Conservation (phyloP, 73 alveolate species). For the Diophrys appendiculata region DNA sequence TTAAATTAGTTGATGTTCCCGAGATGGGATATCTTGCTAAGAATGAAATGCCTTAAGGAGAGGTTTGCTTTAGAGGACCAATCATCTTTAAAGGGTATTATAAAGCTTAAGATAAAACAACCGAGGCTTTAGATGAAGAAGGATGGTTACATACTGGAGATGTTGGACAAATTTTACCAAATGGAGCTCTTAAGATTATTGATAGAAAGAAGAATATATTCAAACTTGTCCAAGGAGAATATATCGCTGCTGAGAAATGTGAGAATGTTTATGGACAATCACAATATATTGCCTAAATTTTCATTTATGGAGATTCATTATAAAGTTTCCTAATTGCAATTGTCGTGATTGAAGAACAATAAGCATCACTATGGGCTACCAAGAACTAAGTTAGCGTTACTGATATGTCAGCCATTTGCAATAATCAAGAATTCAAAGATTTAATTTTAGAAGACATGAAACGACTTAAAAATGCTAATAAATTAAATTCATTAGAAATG, state of each 20-base stretch:
- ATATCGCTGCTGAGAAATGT: conserved; percentile 77
- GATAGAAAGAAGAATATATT: conserved; percentile 76
- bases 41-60: conserved; percentile 73
- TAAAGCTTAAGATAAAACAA: conserved; percentile 61
- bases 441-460: no score
- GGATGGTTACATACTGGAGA: conserved; percentile 82
- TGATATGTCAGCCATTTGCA: no score
- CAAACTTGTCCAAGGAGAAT: conserved; percentile 77
- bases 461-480: not conserved
- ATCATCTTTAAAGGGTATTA: conserved; percentile 59
- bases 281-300: conserved; percentile 59
- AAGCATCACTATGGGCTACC: no score
- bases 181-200: conserved; percentile 59
- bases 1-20: conserved; percentile 63
- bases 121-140: conserved; percentile 63
- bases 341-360: conserved; percentile 78
- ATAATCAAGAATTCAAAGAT: conserved; percentile 1
- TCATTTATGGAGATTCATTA: conserved; percentile 68
- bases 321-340: conserved; percentile 61
- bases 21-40: conserved; percentile 51
- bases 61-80: conserved; percentile 53
- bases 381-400: no score
- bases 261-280: conserved; percentile 55
- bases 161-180: conserved; percentile 49
- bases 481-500: conserved; percentile 19